Base-by-base conservation (phyloP, 2,329 filamentous ascomycete genomes). In the Teratosphaeria zuluensis region DNA sequence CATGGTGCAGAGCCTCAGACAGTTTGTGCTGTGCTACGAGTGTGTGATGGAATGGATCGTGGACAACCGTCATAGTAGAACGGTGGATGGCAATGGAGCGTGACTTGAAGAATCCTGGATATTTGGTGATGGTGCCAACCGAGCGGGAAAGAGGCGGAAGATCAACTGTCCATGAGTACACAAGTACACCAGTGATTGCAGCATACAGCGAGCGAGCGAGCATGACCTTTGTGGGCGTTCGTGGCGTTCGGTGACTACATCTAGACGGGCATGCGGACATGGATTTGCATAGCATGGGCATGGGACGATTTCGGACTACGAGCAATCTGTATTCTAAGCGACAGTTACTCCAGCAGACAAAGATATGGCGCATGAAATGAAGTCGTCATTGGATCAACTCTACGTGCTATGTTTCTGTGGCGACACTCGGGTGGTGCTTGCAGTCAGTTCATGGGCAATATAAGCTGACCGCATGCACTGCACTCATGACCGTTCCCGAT, bases 1-100 rank as follows among this genome's bases (percentile, higher is more conserved):
- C 74, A 99, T 97, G 92, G 92, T 99, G 51, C 94, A 97, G 74
- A 96, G 88, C 68, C 76, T 97, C 59, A 81, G 90, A 61, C 94
- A 99, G 72, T 97, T 88, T 75, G 92, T 96, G 55, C 83, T 99
- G 35, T 99, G 94, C 73, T 99, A 99, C 73, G 94, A 99, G 77
- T 95, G 89, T 48, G 81, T 97, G 6, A 77, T 95, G 57, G 92
- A 97, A 74, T 99, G 92, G 91, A 74, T 94, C 31, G 78, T 80
- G 11, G 73, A 77, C 46, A 16, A 48, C 21, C 42, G 42, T 8
- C 42, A 48, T 19, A 48, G 42, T n/a, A 5, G 5, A 48, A 1
- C 42, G 9, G 42, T 48, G 8, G 42, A 21, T 6, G n/a, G 9
- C 6, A 21, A 48, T 48, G 42, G 42, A 48, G 42, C 42, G 19